phyloP scores from a whole-genome alignment of 2,329 filamentous ascomycete genomes.

The Cladobotryum mycophilum region DNA sequence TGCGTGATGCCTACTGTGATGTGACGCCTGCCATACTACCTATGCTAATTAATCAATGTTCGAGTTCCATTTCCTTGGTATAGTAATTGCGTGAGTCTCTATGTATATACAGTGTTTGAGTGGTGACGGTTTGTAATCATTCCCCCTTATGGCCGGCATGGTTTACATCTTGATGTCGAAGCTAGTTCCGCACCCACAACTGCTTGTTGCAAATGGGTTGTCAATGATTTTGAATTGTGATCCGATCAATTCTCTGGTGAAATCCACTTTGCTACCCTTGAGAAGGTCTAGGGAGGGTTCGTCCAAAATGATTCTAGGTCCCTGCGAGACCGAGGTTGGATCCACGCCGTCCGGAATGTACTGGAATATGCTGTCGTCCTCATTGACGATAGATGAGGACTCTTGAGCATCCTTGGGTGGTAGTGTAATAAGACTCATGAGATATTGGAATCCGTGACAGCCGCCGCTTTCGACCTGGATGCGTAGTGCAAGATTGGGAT shows the following conservation, averaged over 20 bases:
- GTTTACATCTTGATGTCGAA: conserved; percentile 76
- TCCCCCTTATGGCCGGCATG: background rate
- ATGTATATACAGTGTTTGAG: background rate
- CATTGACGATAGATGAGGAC: conserved; percentile 37
- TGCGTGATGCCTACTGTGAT: conserved; percentile 7
- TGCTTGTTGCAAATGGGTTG: conserved; percentile 86
- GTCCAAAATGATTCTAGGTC: conserved; percentile 81
- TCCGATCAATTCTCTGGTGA: conserved; percentile 86
- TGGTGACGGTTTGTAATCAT: background rate
- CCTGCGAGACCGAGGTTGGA: conserved; percentile 19
- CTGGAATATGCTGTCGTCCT: conserved; percentile 86
- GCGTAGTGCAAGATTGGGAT: conserved; percentile 79
- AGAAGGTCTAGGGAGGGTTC: conserved; percentile 79
- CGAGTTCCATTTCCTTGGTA: background rate
- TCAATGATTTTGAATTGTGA: conserved; percentile 93
- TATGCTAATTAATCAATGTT: background rate
- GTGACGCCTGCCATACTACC: background rate
- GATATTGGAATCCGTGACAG: conserved; percentile 96
- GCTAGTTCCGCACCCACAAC: conserved; percentile 94
- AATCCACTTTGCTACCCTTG: conserved; percentile 92
- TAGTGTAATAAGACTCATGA: conserved; percentile 75
- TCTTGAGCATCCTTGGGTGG: conserved; percentile 34
- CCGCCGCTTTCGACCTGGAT: conserved; percentile 90
- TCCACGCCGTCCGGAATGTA: conserved; percentile 48
- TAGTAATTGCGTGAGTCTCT: too few relatives aligned